Evolutionary conservation across 2,329 filamentous ascomycete genomes (phyloP), one percentile per base, ranked within the genome.

Genomic region (Didymella exigua): DNA sequence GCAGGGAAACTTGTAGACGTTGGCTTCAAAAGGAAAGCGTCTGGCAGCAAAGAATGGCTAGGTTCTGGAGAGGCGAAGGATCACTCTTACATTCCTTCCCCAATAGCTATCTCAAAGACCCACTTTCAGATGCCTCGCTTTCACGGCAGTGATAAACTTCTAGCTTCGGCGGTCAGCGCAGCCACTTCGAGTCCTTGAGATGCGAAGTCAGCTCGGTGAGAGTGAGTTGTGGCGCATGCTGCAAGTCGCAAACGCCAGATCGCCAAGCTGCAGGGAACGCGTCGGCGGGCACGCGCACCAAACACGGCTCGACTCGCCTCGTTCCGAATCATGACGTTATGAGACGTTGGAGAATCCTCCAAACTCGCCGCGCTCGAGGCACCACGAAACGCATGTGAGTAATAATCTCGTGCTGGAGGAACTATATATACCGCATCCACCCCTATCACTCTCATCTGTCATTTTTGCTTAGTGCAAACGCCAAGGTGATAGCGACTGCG

Each of bases 241-340:
- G 37, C 31, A 37, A 26, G 14, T 18, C 29, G 7, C 31, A 16
- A 37, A 45, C 40, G 40, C 31, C 42, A 24, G 43, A 41, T 34
- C 29, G 52, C 52, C 45, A 55, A 55, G 52, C 46, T 55, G 47
- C 52, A 55, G 52, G 52, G 52, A 36, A 49, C 52, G 33, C 33
- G 33, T 36, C 18, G 33, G 33, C 33, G 36, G 41, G 34, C 42
- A 34, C 49, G 42, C 49, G 42, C 49, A 36, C 33, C 21, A 23
- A 37, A 24, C 23, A 18, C 40, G 51, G 23, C 45, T 45, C 27
- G 45, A 49, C 30, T 49, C 38, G 45, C 38, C 38, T 49, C 41
- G 34, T 45, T 45, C 45, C 40, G 41, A 24, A 36, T n/a, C 46
- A 55, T 55, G 52, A 55, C 52, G 52, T 55, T 50, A 16, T 46